phyloP scores from a whole-genome alignment of 768 basidiomycete genomes.

The Pulveroboletus sp. region DNA sequence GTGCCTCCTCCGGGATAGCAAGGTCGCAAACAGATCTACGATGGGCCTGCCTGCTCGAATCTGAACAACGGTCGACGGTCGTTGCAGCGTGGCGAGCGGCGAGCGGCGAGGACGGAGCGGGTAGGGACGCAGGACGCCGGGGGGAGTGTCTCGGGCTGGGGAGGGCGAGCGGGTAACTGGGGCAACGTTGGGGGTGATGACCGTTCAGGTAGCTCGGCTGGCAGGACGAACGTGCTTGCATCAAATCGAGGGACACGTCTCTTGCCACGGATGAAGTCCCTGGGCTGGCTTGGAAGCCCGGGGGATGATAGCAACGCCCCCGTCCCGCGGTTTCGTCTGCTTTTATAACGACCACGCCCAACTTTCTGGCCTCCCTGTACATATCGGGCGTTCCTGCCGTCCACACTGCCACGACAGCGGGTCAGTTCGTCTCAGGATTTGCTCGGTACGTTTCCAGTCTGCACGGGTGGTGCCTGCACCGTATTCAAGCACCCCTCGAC shows the following conservation, averaged over 20 bases:
- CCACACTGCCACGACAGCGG: slow-evolving; percentile 9
- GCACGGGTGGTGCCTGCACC: slow-evolving; percentile 8
- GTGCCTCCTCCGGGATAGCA: slow-evolving; percentile 27
- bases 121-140: slow-evolving; percentile 4
- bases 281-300: slow-evolving; percentile 2
- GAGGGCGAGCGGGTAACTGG: slow-evolving; percentile 13
- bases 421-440: slow-evolving; percentile 19
- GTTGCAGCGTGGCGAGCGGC: slow-evolving; percentile 8
- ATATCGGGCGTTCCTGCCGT: slow-evolving; percentile 25
- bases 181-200: slow-evolving; percentile 19
- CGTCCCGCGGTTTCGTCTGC: slow-evolving; percentile 14
- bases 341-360: slow-evolving; percentile 27
- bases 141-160: slow-evolving; percentile 4
- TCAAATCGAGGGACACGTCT: slow-evolving; percentile 17
- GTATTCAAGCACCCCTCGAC: not conserved
- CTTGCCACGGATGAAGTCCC: slow-evolving; percentile 9
- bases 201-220: slow-evolving; percentile 14
- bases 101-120: slow-evolving; percentile 21
- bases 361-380: slow-evolving; percentile 22
- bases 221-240: slow-evolving; percentile 34
- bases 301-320: slow-evolving; percentile 10
- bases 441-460: slow-evolving; percentile 18
- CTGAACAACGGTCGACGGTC: slow-evolving; percentile 3
- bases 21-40: slow-evolving; percentile 28
- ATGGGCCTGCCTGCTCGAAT: slow-evolving; percentile 5